Evolutionary conservation across 768 basidiomycete species (phyloP).

Genomic region (Basidioascus undulatus): DNA sequence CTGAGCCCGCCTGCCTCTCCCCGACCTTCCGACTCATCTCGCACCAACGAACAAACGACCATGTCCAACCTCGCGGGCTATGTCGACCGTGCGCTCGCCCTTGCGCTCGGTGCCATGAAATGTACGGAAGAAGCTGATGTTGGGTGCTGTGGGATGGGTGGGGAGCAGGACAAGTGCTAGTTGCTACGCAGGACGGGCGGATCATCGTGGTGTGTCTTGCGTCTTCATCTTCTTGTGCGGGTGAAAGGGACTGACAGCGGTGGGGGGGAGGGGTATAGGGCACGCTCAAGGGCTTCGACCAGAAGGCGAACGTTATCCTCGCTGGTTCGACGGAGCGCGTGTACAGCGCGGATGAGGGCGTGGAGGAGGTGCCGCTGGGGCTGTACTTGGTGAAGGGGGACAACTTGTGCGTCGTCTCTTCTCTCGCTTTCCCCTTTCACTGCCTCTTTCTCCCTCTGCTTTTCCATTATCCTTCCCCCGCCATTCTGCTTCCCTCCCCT

Average conservation of each 20-base stretch:
- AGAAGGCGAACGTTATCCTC: conserved; percentile 86
- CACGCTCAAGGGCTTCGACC: conserved; percentile 72
- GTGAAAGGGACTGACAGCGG: background rate
- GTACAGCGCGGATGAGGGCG: conserved; percentile 69
- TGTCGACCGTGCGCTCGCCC: conserved; percentile 42
- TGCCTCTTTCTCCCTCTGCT: background rate
- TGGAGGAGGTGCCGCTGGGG: conserved; percentile 81
- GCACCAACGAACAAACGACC: too few relatives aligned
- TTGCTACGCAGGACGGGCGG: conserved; percentile 88
- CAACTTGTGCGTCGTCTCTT: conserved; percentile 41
- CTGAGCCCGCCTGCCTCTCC: too few relatives aligned
- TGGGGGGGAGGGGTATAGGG: too few relatives aligned
- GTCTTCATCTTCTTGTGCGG: background rate
- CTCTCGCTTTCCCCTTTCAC: background rate
- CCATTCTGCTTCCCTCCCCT: background rate
- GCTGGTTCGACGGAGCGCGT: conserved; percentile 83
- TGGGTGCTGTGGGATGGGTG: background rate
- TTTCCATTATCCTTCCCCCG: background rate
- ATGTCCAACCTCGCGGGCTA: conserved; percentile 85
- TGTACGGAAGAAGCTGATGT: background rate
- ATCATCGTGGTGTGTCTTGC: conserved; percentile 55
- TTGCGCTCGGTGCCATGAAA: background rate
- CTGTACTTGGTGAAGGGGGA: conserved; percentile 96
- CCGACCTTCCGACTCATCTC: too few relatives aligned
- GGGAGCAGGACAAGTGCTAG: conserved; percentile 52